Conservation (phyloP, 768 basidiomycete species). For the Suillus lakei region DNA sequence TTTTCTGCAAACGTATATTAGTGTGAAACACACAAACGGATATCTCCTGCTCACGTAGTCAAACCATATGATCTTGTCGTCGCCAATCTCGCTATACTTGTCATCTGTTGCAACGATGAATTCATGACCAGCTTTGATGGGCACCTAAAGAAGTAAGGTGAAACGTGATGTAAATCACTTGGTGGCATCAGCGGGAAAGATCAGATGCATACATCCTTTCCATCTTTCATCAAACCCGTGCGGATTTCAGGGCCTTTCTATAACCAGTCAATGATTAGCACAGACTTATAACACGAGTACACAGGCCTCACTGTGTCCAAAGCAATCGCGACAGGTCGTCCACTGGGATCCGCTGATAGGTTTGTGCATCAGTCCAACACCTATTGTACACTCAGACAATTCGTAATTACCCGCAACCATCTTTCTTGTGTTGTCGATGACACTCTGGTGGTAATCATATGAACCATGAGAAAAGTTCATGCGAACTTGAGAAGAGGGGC, state of each 20-base stretch:
- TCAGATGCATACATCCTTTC: slow-evolving; percentile 72
- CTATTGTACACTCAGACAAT: neutral
- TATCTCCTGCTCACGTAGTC: slow-evolving; percentile 77
- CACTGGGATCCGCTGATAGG: slow-evolving; percentile 62
- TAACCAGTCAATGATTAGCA: neutral
- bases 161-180: slow-evolving; percentile 11
- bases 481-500: slow-evolving; percentile 64
- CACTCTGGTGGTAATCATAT: slow-evolving; percentile 98
- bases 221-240: slow-evolving; percentile 89
- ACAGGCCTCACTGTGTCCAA: slow-evolving; percentile 81
- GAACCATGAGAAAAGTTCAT: slow-evolving; percentile 99
- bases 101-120: slow-evolving; percentile 88
- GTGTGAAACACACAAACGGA: neutral
- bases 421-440: slow-evolving; percentile 95
- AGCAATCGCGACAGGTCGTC: slow-evolving; percentile 96
- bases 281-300: slow-evolving; percentile 9
- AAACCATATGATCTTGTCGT: slow-evolving; percentile 85
- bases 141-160: slow-evolving; percentile 52
- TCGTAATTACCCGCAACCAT: slow-evolving; percentile 69
- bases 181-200: slow-evolving; percentile 5
- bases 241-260: slow-evolving; percentile 99
- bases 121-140: slow-evolving; percentile 90
- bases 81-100: slow-evolving; percentile 77
- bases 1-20: slow-evolving; percentile 54
- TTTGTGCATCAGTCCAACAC: slow-evolving; percentile 11